A percentile compares a stretch with the other conserved stretches of the same genome.
These are phyloP conservation scores for Panaeolus papilionaceus DNA, from an alignment of 768 basidiomycete genomes.

Conservation along the genomic window DNA sequence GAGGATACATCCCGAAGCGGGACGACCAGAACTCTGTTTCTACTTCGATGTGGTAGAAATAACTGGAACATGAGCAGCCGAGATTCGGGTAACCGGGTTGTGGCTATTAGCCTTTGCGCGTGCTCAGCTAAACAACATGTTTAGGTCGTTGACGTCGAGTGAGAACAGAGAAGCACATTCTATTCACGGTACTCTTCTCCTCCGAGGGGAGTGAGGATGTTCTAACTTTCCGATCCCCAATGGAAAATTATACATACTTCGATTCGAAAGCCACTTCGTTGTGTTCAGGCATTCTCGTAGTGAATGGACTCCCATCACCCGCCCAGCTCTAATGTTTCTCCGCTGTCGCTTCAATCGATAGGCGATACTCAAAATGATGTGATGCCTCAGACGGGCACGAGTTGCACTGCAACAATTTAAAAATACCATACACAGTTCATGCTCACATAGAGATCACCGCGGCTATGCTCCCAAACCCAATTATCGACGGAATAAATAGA, in stretches of 20 bases:
- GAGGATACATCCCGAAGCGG: background rate
- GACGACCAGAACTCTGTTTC: background rate
- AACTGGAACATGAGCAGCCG: background rate
- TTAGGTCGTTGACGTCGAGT: background rate
- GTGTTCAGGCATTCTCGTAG: background rate
- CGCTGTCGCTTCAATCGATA: background rate
- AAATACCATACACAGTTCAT: constrained; percentile 2
- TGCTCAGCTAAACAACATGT: background rate
- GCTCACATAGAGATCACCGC: background rate
- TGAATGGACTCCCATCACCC: background rate
- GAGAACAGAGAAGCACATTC: background rate
- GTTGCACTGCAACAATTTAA: background rate
- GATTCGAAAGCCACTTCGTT: background rate
- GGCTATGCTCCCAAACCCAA: background rate
- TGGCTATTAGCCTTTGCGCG: background rate
- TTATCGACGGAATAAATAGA: background rate
- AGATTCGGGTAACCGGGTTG: background rate
- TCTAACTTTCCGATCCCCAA: constrained; percentile 1
- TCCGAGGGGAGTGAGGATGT: background rate
- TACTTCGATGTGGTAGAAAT: background rate
- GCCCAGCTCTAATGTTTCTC: background rate
- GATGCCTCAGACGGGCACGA: background rate
- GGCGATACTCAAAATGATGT: background rate
- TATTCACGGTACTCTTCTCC: background rate
- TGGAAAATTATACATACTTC: background rate